phyloP scores from a whole-genome alignment of 2,329 filamentous ascomycete species.

The Epichloe sp. region DNA sequence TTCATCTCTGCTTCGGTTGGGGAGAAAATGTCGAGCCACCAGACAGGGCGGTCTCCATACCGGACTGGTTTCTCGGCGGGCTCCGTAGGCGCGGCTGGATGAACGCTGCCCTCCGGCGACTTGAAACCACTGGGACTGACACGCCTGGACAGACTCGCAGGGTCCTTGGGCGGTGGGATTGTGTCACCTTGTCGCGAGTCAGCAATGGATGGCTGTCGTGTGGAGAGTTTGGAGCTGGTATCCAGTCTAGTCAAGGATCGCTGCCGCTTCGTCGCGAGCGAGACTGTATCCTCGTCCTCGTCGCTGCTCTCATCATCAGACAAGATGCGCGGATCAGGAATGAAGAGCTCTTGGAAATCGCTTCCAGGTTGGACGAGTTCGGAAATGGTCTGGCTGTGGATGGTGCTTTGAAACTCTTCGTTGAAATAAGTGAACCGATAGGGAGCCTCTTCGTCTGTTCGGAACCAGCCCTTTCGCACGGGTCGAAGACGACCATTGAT shows the following conservation, averaged over 20 bases:
- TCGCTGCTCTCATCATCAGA: conserved; percentile 61
- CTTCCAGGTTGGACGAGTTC: conserved; percentile 78
- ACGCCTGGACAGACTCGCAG: conserved; percentile 26
- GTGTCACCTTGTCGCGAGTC: conserved; percentile 16
- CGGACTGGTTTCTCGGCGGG: conserved; percentile 32
- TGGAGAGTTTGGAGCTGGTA: conserved; percentile 30
- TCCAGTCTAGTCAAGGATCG: conserved; percentile 15
- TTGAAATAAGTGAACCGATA: conserved; percentile 99
- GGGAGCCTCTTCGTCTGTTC: conserved; percentile 76
- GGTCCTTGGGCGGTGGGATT: conserved; percentile 18
- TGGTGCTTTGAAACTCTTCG: conserved; percentile 88
- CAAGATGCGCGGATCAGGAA: conserved; percentile 69
- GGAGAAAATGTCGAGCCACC: conserved; percentile 88
- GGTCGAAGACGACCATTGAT: conserved; percentile 81
- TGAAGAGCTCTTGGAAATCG: conserved; percentile 77
- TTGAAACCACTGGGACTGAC: conserved; percentile 34
- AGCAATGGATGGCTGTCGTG: conserved; percentile 32
- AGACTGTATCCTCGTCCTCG: conserved; percentile 27
- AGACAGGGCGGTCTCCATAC: conserved; percentile 77
- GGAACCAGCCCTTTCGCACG: conserved; percentile 68
- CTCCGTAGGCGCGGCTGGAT: conserved; percentile 8
- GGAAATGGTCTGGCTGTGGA: conserved; percentile 90
- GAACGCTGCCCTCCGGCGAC: conserved; percentile 18
- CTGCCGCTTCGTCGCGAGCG: conserved; percentile 13
- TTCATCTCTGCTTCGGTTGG: conserved; percentile 96